These are phyloP conservation scores for Pseudotsuga menziesii DNA, from an alignment of 75 land plant genomes.

Conservation along the genomic window DNA sequence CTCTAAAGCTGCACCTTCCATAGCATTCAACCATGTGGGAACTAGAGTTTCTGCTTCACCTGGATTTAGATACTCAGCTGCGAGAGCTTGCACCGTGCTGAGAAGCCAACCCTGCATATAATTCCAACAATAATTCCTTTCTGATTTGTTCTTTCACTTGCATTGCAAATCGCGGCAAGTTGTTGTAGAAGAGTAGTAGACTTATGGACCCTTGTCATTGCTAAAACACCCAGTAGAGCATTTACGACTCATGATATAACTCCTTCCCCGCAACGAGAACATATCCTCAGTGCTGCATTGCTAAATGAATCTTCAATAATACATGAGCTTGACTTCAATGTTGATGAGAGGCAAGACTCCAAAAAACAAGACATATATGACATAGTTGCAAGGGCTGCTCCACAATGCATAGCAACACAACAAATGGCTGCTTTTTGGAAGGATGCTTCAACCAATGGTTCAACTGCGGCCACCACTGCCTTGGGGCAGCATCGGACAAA, in stretches of 20 bases:
- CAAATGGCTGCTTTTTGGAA: conserved; percentile 94
- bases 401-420: conserved; percentile 97
- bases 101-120: conserved; percentile 73
- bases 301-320: conserved; percentile 45
- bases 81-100: conserved; percentile 70
- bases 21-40: conserved; percentile 77
- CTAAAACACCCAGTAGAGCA: conserved; percentile 91
- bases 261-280: conserved; percentile 71
- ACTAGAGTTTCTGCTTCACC: conserved; percentile 77
- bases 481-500: conserved; percentile 79
- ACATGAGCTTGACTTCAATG: conserved; percentile 34
- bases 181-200: conserved; percentile 83
- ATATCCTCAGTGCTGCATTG: conserved; percentile 43
- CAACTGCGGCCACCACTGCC: conserved; percentile 78
- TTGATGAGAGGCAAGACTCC: conserved; percentile 50
- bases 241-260: conserved; percentile 72
- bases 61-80: conserved; percentile 79
- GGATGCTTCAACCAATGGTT: conserved; percentile 70
- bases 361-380: conserved; percentile 90
- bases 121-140: conserved; percentile 56
- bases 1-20: conserved; percentile 79
- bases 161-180: conserved; percentile 74
- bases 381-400: conserved; percentile 95
- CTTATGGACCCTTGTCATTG: conserved; percentile 72
- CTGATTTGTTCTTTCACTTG: conserved; percentile 53